These are phyloP conservation scores for Cinchona pubescens DNA, from an alignment of 257 asterid species.

Conservation along the genomic window DNA sequence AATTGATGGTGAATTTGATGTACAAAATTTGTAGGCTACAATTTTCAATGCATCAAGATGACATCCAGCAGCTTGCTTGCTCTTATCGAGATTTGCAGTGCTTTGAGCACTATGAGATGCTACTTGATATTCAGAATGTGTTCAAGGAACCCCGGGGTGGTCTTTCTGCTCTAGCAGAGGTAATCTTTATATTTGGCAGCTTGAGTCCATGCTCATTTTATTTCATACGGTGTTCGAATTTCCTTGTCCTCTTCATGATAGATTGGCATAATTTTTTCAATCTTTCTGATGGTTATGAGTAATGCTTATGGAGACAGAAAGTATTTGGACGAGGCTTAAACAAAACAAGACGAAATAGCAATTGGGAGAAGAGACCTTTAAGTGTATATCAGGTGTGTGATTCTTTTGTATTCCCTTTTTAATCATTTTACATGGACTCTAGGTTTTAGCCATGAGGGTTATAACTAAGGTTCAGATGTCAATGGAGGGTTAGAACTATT, in stretches of 20 bases:
- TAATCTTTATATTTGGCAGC: constrained; percentile 19
- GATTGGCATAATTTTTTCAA: not conserved
- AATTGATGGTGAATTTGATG: not conserved
- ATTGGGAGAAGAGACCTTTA: constrained; percentile 94
- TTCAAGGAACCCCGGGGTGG: constrained; percentile 83
- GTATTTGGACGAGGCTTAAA: constrained; percentile 75
- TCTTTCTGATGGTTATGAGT: not conserved
- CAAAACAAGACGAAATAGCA: constrained; percentile 91
- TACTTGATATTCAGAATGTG: constrained; percentile 87
- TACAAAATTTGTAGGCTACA: constrained; percentile 59
- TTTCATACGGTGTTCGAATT: not conserved
- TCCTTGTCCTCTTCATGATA: not conserved
- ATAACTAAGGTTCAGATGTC: not conserved
- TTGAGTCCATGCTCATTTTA: not conserved
- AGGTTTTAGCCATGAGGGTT: not conserved
- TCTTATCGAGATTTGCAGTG: constrained; percentile 75
- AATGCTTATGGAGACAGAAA: constrained; percentile 48
- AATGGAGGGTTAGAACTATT: not conserved
- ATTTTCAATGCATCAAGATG: constrained; percentile 90
- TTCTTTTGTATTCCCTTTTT: not conserved
- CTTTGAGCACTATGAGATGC: constrained; percentile 80
- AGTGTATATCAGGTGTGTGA: constrained; percentile 65
- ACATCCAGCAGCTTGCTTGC: constrained; percentile 62
- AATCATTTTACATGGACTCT: not conserved
- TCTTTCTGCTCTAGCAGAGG: constrained; percentile 90